Base-by-base conservation (phyloP, 2,329 filamentous ascomycete genomes). In the Colletotrichum caudatum region DNA sequence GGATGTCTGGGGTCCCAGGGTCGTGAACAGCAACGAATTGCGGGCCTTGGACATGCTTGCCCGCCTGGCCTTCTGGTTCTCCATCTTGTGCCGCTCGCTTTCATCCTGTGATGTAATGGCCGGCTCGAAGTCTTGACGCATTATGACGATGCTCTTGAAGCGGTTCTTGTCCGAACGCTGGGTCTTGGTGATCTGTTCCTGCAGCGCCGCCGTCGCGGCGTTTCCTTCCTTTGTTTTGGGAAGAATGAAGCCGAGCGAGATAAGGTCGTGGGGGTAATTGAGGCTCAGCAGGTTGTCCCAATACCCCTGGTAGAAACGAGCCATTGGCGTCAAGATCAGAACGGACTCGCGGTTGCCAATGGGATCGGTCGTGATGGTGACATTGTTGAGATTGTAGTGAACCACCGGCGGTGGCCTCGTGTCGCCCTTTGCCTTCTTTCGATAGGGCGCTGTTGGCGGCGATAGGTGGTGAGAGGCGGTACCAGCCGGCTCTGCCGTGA, bases 11-110 rank as follows among this genome's bases (percentile, higher is more conserved):
- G 95, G 95, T 1, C 95, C 95, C 12, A 99, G 85, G 0, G 95
- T 98, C 11, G 96, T 98, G 84, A 98, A 99, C 37, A 99, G 88
- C 11, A 99, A 88, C 65, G 93, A 97, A 80, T 99, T 99, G 74
- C 96, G 91, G 48, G 96, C 95, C 78, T 94, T 93, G 77, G 94
- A 92, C 96, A 99, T 98, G 72, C 94, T 92, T 53, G 94, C 92
- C 46, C 96, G 90, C 16, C 96, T 91, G 8, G 86, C 87, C 82
- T 97, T 97, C 80, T 99, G 96, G 78, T 97, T 94, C 73, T 91
- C 86, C 84, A 98, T 90, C 82, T 97, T 97, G 84, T 99, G 96
- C 37, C 96, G 90, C 81, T 98, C 95, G 70, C 88, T 86, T 83
- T 99, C 96, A 75, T 91, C 90, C 82, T 98, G 96, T 11, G 93